Evolutionary conservation across 2,329 filamentous ascomycete species (phyloP), one percentile per base, ranked within the genome.

Genomic region (Trichoderma atroviride): DNA sequence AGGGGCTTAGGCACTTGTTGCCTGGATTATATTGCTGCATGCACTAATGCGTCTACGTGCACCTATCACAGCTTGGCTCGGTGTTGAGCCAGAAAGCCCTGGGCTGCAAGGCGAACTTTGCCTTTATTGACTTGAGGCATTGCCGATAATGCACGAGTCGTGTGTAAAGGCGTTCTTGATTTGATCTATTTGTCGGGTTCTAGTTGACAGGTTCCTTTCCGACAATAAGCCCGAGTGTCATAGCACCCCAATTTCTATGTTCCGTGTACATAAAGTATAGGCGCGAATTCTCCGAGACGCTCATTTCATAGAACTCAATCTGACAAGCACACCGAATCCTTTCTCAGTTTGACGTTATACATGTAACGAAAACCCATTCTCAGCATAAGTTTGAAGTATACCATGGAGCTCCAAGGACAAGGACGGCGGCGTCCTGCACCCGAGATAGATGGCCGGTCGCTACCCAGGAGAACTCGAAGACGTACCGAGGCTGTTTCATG

Each of bases 1-100:
- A 5, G 47, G 27, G 61, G 61, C 61, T 64, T 64, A 64, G 61
- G 52, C 61, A 22, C 61, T 16, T 35, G 43, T 14, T 52, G 60
- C 60, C 50, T 62, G 35, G n/a, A 13, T 24, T 50, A 43, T 24
- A 22, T 50, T 24, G 13, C 24, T 50, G 47, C 47, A 50, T 50
- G 47, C 47, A 50, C 22, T 50, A 50, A 50, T 50, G 47, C 47
- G 22, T 50, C 9, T 13, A 13, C n/a, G 6, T 22, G 14, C 47
- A 24, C 47, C 47, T 50, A 13, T 50, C n/a, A 24, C 47, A 22
- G 9, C 47, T 24, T 5, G 5, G 11, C 13, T 24, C 47, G 22
- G 22, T 11, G 47, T 50, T n/a, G n/a, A 13, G 22, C n/a, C n/a
- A 27, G n/a, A 27, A 33, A 10, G n/a, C 31, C 5, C 27, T 53